A percentile compares a stretch with the other conserved stretches of the same genome.
Conservation (phyloP, 2,329 filamentous ascomycete species). For the Arthroderma sp. region DNA sequence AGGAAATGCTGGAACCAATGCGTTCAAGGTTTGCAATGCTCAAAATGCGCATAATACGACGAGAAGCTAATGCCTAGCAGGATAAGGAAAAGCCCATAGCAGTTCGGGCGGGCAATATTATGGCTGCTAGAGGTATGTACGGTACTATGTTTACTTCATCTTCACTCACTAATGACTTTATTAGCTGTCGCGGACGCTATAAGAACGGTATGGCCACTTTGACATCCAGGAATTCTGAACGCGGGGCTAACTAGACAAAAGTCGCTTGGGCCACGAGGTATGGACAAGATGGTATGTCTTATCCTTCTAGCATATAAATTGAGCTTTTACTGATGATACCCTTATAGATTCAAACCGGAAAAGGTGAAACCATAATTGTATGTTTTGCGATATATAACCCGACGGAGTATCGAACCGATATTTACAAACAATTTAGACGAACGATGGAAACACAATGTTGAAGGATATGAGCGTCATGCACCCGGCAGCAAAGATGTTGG, state of each 20-base stretch:
- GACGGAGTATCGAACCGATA: neutral
- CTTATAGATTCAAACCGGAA: constrained; percentile 69
- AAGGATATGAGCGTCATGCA: constrained; percentile 99
- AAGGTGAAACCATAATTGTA: constrained; percentile 88
- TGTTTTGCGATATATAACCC: constrained; percentile 12
- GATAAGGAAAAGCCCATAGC: constrained; percentile 98
- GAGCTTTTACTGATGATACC: neutral
- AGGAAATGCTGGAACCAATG: constrained; percentile 44
- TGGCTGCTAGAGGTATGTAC: constrained; percentile 74
- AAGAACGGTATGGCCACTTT: constrained; percentile 50
- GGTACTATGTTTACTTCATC: neutral
- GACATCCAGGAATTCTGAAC: constrained; percentile 12
- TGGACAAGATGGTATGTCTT: constrained; percentile 76
- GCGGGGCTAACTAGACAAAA: constrained; percentile 31
- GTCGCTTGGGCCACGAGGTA: constrained; percentile 87
- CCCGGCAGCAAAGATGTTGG: constrained; percentile 98
- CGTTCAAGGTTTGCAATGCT: constrained; percentile 46
- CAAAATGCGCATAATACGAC: neutral
- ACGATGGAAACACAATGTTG: constrained; percentile 98
- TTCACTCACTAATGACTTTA: constrained; percentile 16
- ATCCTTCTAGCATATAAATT: neutral
- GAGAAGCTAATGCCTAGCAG: constrained; percentile 32
- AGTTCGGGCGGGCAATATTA: constrained; percentile 90
- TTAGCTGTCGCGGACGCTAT: constrained; percentile 93
- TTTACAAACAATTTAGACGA: constrained; percentile 44